Conservation (phyloP, 768 basidiomycete genomes). For the Suillus discolor region DNA sequence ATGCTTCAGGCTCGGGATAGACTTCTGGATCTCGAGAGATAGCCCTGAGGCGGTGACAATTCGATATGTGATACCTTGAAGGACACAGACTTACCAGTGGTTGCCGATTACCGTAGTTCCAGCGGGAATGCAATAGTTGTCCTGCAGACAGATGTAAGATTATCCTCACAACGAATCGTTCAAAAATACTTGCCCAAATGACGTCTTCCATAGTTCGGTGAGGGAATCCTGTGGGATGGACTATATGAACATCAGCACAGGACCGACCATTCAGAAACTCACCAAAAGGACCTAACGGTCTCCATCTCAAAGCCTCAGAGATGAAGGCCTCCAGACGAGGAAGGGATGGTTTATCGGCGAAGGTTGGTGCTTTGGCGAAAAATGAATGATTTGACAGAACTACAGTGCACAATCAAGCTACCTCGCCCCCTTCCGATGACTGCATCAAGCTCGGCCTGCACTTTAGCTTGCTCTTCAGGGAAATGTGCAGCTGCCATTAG, state of each 20-base stretch:
- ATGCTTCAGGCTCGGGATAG: not conserved
- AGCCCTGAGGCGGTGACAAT: not conserved
- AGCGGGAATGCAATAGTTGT: not conserved
- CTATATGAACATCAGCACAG: not conserved
- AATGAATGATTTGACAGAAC: constrained; percentile 4
- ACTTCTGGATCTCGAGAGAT: constrained; percentile 2
- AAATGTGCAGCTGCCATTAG: constrained; percentile 54
- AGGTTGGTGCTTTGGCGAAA: not conserved
- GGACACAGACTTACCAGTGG: not conserved
- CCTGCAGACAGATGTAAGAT: not conserved
- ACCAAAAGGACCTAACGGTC: not conserved
- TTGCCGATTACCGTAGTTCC: not conserved
- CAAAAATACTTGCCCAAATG: not conserved
- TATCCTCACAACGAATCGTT: not conserved
- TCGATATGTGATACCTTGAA: not conserved
- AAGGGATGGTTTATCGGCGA: not conserved
- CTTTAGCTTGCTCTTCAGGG: constrained; percentile 47
- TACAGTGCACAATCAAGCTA: not conserved
- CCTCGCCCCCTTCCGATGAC: constrained; percentile 44
- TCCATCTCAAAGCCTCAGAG: not conserved
- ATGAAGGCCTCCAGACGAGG: not conserved
- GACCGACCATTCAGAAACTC: not conserved
- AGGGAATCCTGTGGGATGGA: not conserved
- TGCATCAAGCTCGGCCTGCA: constrained; percentile 53
- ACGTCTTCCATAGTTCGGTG: not conserved